A percentile compares a stretch with the other conserved stretches of the same genome.
Conservation (phyloP, 2,329 filamentous ascomycete genomes). For the Colletotrichum noveboracense region DNA sequence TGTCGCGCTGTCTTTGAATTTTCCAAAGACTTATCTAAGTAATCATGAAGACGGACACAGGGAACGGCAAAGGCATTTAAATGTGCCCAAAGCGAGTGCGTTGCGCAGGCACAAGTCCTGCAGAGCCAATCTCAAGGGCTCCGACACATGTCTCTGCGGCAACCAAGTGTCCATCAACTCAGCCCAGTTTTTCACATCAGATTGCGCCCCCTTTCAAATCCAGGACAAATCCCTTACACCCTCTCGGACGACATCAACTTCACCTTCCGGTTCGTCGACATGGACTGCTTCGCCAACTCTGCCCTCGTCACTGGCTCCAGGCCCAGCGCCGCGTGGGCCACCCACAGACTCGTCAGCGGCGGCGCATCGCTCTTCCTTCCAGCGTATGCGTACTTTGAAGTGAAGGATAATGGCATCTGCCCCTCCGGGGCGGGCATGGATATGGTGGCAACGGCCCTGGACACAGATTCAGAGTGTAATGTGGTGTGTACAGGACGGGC, state of each 20-base stretch:
- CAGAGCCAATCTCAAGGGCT: too few species aligned
- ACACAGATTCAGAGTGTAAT: background rate
- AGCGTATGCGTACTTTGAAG: background rate
- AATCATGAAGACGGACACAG: too few species aligned
- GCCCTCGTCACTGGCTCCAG: background rate
- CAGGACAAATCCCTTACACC: background rate
- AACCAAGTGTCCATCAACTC: background rate
- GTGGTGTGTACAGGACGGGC: background rate
- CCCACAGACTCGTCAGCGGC: background rate
- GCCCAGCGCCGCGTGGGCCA: background rate
- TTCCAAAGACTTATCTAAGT: too few species aligned
- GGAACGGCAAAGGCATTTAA: too few species aligned
- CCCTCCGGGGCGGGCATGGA: background rate
- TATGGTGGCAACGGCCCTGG: background rate
- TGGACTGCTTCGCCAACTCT: background rate
- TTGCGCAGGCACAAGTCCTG: too few species aligned
- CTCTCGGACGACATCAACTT: background rate
- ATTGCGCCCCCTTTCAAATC: fast-evolving
- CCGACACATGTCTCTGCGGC: background rate
- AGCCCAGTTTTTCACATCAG: background rate
- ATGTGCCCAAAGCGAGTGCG: too few species aligned
- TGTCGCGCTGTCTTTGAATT: too few species aligned
- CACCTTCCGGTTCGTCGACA: background rate
- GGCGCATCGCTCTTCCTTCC: background rate
- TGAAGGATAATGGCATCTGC: background rate